Percentiles rank a stretch among this genome's conserved stretches.
Conservation (phyloP, 805 yeast species). For the Blastobotrys chiropterorum region DNA sequence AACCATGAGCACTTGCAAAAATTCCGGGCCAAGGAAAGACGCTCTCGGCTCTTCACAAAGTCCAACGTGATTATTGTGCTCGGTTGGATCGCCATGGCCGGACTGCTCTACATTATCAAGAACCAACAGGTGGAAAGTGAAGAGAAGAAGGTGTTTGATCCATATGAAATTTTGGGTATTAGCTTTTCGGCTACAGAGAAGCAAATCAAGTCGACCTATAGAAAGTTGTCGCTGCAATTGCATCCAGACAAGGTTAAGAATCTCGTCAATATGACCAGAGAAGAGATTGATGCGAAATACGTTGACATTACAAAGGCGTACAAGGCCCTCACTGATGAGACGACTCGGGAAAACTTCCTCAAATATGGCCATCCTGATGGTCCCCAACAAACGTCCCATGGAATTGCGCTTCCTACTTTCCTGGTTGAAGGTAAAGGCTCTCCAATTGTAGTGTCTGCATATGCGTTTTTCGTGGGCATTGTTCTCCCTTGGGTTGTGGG, state of each 20-base stretch:
- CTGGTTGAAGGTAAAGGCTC: conserved; percentile 79
- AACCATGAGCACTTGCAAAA: conserved; percentile 17
- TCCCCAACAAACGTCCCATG: conserved; percentile 82
- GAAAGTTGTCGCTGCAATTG: conserved; percentile 77
- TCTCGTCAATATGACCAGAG: conserved; percentile 45
- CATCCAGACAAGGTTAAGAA: conserved; percentile 91
- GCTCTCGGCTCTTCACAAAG: conserved; percentile 26
- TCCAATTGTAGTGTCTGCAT: conserved; percentile 54
- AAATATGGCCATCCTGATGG: conserved; percentile 98
- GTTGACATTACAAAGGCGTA: conserved; percentile 87
- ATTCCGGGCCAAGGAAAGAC: conserved; percentile 23
- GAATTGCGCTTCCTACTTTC: conserved; percentile 91
- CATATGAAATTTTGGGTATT: conserved; percentile 79
- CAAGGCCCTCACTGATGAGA: conserved; percentile 89
- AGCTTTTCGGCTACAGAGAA: conserved; percentile 62
- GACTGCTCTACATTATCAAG: conserved; percentile 34
- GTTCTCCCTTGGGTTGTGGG: conserved; percentile 77
- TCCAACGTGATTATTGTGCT: conserved; percentile 34
- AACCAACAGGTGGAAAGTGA: conserved; percentile 28
- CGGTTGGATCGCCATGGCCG: conserved; percentile 59
- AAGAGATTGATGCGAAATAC: conserved; percentile 67
- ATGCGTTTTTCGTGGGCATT: conserved; percentile 67
- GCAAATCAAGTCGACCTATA: conserved; percentile 74
- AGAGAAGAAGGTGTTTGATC: conserved; percentile 59
- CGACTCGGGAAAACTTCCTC: conserved; percentile 69